Base-by-base conservation (phyloP, 1,139 yeast species). In the Pichia norvegensis region DNA sequence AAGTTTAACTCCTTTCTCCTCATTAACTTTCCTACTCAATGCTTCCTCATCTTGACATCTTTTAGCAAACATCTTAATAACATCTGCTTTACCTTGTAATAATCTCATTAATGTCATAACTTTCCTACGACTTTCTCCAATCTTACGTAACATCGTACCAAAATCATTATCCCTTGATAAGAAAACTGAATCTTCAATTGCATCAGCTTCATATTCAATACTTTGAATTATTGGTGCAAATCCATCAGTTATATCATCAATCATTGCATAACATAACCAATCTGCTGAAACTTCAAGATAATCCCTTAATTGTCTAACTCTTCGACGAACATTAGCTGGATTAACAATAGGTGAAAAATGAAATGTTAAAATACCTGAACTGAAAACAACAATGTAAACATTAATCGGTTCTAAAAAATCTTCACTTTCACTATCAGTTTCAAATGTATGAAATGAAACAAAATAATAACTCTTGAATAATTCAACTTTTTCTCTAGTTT, bases 1-100 rank as follows among this genome's bases (percentile, higher is more conserved):
- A 9, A 13, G 8, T 19, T 19, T 19, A 19, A 16, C 20, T 9
- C 23, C 37, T 16, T 35, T 35, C 31, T 42, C 45, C 17, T 33
- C 13, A 19, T 56, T 38, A 22, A n/a, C 42, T 38, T 49, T 25
- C 27, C 33, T 7, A 51, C 50, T 31, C 47, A 43, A 33, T n/a
- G 53, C 48, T 51, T 53, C 68, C 56, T 72, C 79, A 56, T 92
- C 97, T 57, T 85, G 94, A 65, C 97, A 90, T 60, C 98, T 75
- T 62, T 92, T 92, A 36, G 97, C 95, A 72, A 92, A 88, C 95
- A 90, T 92, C 60, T 86, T 85, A 58, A 92, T 87, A 48, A 92
- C 98, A 64, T 94, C 98, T 0, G 98, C 97, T 64, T 92, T 92
- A 51, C 96, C 95, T 25, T 95, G 81, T 45, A 92, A 72, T 51